A percentile compares a stretch with the other conserved stretches of the same genome.
phyloP scores from a whole-genome alignment of 371 early-diverging fungal genomes.

The Zopfochytrium polystomum region DNA sequence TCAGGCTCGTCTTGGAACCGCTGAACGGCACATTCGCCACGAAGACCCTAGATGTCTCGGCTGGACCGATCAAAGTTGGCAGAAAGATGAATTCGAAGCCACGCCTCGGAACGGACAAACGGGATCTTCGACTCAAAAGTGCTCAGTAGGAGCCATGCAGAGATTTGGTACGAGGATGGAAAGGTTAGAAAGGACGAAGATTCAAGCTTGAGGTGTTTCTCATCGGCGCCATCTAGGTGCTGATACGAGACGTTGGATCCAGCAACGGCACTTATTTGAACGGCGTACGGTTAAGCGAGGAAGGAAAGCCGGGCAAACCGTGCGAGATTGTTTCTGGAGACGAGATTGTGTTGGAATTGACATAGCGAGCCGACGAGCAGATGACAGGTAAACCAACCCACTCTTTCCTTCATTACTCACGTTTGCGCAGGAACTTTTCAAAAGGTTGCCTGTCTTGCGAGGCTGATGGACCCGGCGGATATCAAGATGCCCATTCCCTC shows the following conservation, averaged over 20 bases:
- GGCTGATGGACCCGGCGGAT: too few species aligned
- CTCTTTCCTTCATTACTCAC: too few species aligned
- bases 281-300: slow-evolving; percentile 66
- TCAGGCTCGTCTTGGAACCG: slow-evolving; percentile 2
- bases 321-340: slow-evolving; percentile 63
- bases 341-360: slow-evolving; percentile 82
- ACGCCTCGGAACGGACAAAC: slow-evolving; percentile 65
- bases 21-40: slow-evolving; percentile 1
- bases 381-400: too few species aligned
- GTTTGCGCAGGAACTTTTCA: too few species aligned
- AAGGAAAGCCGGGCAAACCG: slow-evolving; percentile 63
- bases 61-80: slow-evolving; percentile 64
- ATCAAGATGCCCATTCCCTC: too few species aligned
- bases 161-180: slow-evolving; percentile 68
- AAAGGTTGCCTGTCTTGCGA: too few species aligned
- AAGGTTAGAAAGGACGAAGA: too few species aligned
- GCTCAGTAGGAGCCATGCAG: slow-evolving; percentile 77
- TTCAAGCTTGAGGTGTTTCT: too few species aligned
- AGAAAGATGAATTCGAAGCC: slow-evolving; percentile 69
- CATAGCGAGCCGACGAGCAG: slow-evolving; percentile 64
- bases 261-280: slow-evolving; percentile 89
- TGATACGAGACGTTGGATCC: slow-evolving; percentile 73
- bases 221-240: slow-evolving; percentile 16
- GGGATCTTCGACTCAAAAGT: slow-evolving; percentile 89
- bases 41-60: background rate